Evolutionary conservation across 257 asterid genomes (phyloP).

Genomic region (Solanum tarijense): DNA sequence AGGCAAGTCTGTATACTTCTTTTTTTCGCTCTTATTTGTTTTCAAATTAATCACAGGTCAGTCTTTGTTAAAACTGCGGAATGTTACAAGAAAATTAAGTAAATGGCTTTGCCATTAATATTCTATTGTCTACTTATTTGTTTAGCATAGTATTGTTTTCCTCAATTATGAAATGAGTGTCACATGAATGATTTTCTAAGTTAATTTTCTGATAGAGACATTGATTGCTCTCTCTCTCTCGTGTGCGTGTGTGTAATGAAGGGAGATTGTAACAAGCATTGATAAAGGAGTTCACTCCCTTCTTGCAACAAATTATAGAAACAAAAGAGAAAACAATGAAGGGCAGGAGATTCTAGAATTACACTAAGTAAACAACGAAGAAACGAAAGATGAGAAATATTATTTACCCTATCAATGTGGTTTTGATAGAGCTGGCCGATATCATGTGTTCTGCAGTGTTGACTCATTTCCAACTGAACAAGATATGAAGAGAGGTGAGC

Average conservation of each 20-base stretch:
- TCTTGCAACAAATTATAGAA: not conserved
- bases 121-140: not conserved
- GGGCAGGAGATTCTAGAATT: not conserved
- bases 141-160: not conserved
- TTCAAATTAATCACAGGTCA: not conserved
- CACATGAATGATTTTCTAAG: not conserved
- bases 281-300: not conserved
- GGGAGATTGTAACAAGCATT: not conserved
- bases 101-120: not conserved
- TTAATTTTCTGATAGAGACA: not conserved
- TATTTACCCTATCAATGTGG: not conserved
- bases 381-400: not conserved
- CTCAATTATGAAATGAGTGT: not conserved
- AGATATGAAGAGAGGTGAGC: not conserved
- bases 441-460: not conserved
- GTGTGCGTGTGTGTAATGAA: not conserved
- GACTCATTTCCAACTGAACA: not conserved
- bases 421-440: not conserved
- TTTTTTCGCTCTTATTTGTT: not conserved
- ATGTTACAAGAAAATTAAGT: not conserved
- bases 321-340: not conserved
- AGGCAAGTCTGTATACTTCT: constrained; percentile 8
- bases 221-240: not conserved
- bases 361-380: not conserved
- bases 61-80: not conserved